Percentiles rank a stretch among this genome's conserved stretches.
Conservation (phyloP, 805 yeast species). For the Wickerhamomyces ciferrii region DNA sequence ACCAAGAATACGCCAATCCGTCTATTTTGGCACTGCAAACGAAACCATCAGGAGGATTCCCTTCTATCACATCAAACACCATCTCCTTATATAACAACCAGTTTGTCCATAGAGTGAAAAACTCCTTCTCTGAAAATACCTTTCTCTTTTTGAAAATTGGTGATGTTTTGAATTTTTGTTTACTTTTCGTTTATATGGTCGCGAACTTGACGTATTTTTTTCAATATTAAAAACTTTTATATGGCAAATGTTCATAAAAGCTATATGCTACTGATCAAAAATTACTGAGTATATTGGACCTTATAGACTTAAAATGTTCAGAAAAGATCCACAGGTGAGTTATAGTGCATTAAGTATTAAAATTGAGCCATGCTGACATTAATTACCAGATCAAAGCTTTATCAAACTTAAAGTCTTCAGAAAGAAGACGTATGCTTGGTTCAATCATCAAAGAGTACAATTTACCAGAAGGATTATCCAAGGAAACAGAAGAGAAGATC, state of each 20-base stretch:
- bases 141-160: neutral
- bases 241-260: too few relatives aligned
- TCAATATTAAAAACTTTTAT: neutral
- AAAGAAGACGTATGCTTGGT: slow-evolving; percentile 50
- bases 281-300: too few relatives aligned
- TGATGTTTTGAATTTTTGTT: neutral
- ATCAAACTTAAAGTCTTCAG: slow-evolving; percentile 79
- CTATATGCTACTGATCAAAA: too few relatives aligned
- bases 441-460: slow-evolving; percentile 36
- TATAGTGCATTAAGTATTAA: neutral
- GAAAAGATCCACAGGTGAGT: slow-evolving; percentile 41
- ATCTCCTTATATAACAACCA: too few relatives aligned
- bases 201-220: neutral
- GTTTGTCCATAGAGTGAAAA: too few relatives aligned
- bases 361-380: neutral
- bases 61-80: neutral
- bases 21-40: slow-evolving; percentile 2
- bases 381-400: slow-evolving; percentile 53
- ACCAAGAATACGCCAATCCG: slow-evolving; percentile 26
- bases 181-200: neutral
- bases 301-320: slow-evolving; percentile 43
- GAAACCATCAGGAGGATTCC: neutral
- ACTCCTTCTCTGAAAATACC: too few relatives aligned
- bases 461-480: slow-evolving; percentile 28
- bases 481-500: slow-evolving; percentile 15